Conservation (phyloP, 495 filamentous ascomycete genomes). For the Neurospora sp. region DNA sequence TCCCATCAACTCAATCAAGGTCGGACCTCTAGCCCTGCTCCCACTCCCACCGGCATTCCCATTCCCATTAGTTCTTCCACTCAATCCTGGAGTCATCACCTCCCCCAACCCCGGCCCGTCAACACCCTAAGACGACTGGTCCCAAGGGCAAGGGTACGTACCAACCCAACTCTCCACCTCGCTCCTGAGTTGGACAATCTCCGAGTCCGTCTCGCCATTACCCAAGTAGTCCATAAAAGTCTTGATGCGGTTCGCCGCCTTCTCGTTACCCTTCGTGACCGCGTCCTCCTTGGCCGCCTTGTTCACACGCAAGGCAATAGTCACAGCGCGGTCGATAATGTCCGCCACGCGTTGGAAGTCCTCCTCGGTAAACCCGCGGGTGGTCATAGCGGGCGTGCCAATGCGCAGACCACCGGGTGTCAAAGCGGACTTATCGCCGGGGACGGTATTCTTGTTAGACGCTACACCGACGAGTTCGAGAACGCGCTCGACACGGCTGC, state of each 20-base stretch:
- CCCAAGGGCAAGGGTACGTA: constrained; percentile 84
- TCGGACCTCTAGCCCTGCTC: fast-evolving
- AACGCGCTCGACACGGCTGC: constrained; percentile 87
- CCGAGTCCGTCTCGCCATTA: constrained; percentile 69
- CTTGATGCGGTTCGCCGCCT: constrained; percentile 70
- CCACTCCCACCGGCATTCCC: background rate
- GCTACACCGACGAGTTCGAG: constrained; percentile 92
- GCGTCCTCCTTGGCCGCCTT: constrained; percentile 69
- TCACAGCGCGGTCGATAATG: constrained; percentile 85
- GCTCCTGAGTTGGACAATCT: constrained; percentile 76
- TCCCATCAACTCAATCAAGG: background rate
- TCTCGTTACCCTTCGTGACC: constrained; percentile 57
- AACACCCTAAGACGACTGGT: constrained; percentile 20
- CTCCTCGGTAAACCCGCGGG: constrained; percentile 73
- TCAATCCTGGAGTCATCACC: background rate
- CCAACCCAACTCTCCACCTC: constrained; percentile 96
- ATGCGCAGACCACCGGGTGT: constrained; percentile 86
- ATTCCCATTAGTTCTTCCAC: background rate
- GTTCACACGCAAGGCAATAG: constrained; percentile 72
- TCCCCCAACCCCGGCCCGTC: background rate
- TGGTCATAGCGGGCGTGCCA: constrained; percentile 96
- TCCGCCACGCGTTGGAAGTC: constrained; percentile 88
- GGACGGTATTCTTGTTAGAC: constrained; percentile 97
- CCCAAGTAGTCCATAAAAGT: constrained; percentile 78
- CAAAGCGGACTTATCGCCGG: constrained; percentile 86